Percentiles rank a stretch among this genome's conserved stretches.
phyloP scores from a whole-genome alignment of 495 filamentous ascomycete genomes.

The Massariosphaeria phaeospora region DNA sequence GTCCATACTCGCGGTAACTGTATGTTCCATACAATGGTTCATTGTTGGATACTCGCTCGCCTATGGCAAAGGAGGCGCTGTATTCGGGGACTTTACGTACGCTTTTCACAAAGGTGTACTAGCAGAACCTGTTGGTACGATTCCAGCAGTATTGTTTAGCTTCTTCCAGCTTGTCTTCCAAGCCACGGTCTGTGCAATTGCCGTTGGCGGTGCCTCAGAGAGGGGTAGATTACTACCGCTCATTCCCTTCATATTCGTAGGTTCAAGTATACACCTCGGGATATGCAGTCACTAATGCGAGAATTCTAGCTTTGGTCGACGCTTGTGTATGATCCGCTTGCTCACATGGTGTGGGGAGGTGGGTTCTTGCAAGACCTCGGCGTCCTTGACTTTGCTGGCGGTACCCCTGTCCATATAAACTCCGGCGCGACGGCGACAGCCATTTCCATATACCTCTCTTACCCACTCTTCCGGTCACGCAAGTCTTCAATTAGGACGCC shows the following conservation, averaged over 20 bases:
- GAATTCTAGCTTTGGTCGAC: conserved; percentile 43
- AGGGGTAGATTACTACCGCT: conserved; percentile 29
- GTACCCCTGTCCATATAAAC: conserved; percentile 48
- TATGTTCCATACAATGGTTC: conserved; percentile 48
- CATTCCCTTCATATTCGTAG: conserved; percentile 36
- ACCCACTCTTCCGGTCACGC: conserved; percentile 43
- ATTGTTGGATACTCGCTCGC: conserved; percentile 45
- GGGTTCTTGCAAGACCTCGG: conserved; percentile 42
- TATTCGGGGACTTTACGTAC: conserved; percentile 44
- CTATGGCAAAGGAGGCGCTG: conserved; percentile 40
- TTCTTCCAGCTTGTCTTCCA: conserved; percentile 37
- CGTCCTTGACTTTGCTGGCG: conserved; percentile 47
- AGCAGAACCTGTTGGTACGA: conserved; percentile 41
- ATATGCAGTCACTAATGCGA: not conserved
- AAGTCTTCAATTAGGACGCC: conserved; percentile 41
- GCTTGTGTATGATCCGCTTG: conserved; percentile 46
- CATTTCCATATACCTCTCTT: conserved; percentile 44
- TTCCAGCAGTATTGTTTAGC: conserved; percentile 33
- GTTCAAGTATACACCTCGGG: not conserved
- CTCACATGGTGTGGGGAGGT: conserved; percentile 46
- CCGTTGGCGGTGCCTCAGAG: conserved; percentile 31
- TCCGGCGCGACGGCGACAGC: conserved; percentile 45
- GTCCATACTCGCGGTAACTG: conserved; percentile 42
- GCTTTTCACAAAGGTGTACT: conserved; percentile 42
- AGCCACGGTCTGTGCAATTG: conserved; percentile 35